Percentiles rank a stretch among this genome's conserved stretches.
Conservation (phyloP, 345 rosid genomes). For the Aquilaria malaccensis region DNA sequence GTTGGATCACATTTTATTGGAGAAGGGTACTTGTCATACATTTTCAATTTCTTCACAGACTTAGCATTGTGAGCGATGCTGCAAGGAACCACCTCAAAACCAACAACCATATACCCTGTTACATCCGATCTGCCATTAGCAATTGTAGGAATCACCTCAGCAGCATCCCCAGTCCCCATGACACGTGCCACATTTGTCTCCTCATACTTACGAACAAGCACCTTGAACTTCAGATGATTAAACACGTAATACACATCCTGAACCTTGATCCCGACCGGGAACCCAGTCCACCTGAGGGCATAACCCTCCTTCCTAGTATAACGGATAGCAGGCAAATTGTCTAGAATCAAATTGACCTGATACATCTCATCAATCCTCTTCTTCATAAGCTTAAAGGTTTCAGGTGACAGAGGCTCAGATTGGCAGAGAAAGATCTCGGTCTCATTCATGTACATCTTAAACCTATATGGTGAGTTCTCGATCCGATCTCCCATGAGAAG, state of each 20-base stretch:
- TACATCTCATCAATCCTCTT: slow-evolving; percentile 76
- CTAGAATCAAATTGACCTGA: slow-evolving; percentile 72
- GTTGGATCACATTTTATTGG: slow-evolving; percentile 52
- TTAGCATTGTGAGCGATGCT: slow-evolving; percentile 40
- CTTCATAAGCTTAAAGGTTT: slow-evolving; percentile 47
- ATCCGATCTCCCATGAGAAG: slow-evolving; percentile 74
- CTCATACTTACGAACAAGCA: slow-evolving; percentile 67
- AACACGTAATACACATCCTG: slow-evolving; percentile 56
- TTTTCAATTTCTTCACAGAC: slow-evolving; percentile 40
- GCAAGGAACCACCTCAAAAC: slow-evolving; percentile 71
- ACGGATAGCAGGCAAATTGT: slow-evolving; percentile 64
- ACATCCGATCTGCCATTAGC: slow-evolving; percentile 29
- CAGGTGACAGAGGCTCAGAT: slow-evolving; percentile 34
- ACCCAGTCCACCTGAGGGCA: slow-evolving; percentile 62
- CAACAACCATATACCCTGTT: slow-evolving; percentile 64
- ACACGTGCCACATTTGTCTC: slow-evolving; percentile 52
- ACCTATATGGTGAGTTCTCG: slow-evolving; percentile 60
- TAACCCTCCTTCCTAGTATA: slow-evolving; percentile 48
- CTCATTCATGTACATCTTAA: slow-evolving; percentile 50
- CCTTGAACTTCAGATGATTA: slow-evolving; percentile 67
- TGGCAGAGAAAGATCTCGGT: slow-evolving; percentile 44
- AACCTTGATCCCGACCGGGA: slow-evolving; percentile 55
- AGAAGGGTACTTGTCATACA: slow-evolving; percentile 47
- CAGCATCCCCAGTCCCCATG: slow-evolving; percentile 64
- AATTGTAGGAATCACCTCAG: slow-evolving; percentile 42